Evolutionary conservation across 2,329 filamentous ascomycete species (phyloP).

Genomic region (Aspergillus bombycis): DNA sequence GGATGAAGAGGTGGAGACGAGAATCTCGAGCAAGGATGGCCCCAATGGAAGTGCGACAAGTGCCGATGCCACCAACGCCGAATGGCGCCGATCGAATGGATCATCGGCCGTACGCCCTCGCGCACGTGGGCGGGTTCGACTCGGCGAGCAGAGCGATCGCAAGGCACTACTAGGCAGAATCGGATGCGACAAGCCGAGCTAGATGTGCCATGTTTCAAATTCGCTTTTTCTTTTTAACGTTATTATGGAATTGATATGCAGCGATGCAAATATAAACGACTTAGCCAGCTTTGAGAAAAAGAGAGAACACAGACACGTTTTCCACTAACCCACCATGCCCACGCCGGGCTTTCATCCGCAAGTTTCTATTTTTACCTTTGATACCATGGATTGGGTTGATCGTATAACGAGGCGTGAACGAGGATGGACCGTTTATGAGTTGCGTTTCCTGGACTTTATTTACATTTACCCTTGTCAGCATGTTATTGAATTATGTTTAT

Average conservation of each 20-base stretch:
- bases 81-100: constrained; percentile 40
- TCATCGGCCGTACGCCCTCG: constrained; percentile 38
- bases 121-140: constrained; percentile 41
- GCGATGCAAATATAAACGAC: constrained; percentile 14
- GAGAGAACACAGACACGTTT: constrained; percentile 5
- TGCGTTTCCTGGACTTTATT: constrained; percentile 14
- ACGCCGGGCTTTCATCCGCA: constrained; percentile 11
- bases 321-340: constrained; percentile 3
- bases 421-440: constrained; percentile 3
- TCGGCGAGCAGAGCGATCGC: constrained; percentile 45
- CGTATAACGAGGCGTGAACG: constrained; percentile 7
- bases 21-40: constrained; percentile 24
- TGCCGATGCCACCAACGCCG: constrained; percentile 31
- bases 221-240: constrained; percentile 14
- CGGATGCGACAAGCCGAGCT: constrained; percentile 73
- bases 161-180: constrained; percentile 82
- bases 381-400: constrained; percentile 20
- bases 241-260: constrained; percentile 18
- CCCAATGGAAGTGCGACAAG: constrained; percentile 24
- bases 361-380: constrained; percentile 19
- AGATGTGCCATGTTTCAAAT: constrained; percentile 19
- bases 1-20: constrained; percentile 58
- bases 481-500: constrained; percentile 7
- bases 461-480: constrained; percentile 21
- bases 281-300: constrained; percentile 3